Percentiles rank a stretch among this genome's conserved stretches.
Conservation (phyloP, 495 filamentous ascomycete species). For the Penicillium subrubescens region DNA sequence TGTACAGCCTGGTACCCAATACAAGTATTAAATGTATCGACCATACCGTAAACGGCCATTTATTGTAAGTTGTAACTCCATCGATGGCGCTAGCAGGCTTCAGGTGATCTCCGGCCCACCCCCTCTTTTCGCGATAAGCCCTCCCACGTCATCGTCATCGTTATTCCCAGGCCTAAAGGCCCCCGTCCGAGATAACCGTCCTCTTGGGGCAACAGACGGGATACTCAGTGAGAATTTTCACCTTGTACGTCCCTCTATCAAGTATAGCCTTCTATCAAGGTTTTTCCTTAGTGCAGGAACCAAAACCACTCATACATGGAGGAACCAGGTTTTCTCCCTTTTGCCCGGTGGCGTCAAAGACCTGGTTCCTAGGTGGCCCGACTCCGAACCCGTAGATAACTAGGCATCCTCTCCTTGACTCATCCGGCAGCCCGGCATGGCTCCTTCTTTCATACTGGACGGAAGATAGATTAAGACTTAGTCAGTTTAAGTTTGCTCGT, state of each 20-base stretch:
- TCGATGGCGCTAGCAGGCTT: conserved; percentile 7
- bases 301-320: background rate
- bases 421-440: conserved; percentile 23
- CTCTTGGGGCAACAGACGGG: background rate
- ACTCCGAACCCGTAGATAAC: background rate
- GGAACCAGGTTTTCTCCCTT: background rate
- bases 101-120: conserved; percentile 22
- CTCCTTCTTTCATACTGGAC: background rate
- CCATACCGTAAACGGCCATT: background rate
- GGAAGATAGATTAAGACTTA: background rate
- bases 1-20: background rate
- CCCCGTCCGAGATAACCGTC: background rate
- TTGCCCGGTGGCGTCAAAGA: conserved; percentile 29
- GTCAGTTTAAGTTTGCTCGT: background rate
- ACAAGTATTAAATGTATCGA: background rate
- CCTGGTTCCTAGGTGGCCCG: background rate
- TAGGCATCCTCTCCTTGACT: conserved; percentile 28
- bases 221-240: background rate
- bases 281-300: conserved; percentile 15
- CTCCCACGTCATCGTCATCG: conserved; percentile 28
- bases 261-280: background rate
- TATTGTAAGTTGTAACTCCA: background rate
- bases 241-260: conserved; percentile 1
- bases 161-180: background rate
- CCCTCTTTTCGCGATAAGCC: conserved; percentile 38